A percentile compares a stretch with the other conserved stretches of the same genome.
Evolutionary conservation across 768 basidiomycete species (phyloP).

Genomic region (Mycena amicta): DNA sequence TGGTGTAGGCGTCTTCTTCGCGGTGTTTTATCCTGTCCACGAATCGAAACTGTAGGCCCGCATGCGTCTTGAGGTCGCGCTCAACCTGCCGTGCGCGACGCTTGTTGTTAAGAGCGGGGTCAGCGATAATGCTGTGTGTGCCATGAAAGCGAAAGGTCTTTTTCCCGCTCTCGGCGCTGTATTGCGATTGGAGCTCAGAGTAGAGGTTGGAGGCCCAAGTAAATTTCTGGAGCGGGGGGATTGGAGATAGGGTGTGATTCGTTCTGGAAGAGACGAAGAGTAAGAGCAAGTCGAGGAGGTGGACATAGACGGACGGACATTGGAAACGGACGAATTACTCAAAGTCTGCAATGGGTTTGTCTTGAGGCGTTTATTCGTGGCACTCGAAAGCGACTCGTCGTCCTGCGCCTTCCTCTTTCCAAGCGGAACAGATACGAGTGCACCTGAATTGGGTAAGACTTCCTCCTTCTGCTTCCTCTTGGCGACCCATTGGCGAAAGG

Average conservation of each 20-base stretch:
- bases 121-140: constrained; percentile 20
- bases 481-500: background rate
- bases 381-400: background rate
- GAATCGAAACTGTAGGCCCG: constrained; percentile 11
- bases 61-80: constrained; percentile 11
- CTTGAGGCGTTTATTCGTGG: background rate
- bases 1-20: constrained; percentile 2
- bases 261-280: background rate
- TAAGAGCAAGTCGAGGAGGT: background rate
- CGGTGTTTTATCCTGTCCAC: background rate
- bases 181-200: constrained; percentile 9
- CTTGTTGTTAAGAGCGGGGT: constrained; percentile 16
- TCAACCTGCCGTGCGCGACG: constrained; percentile 8
- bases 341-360: background rate
- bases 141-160: constrained; percentile 9
- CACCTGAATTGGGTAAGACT: background rate
- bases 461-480: background rate
- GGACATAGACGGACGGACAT: background rate
- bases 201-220: background rate
- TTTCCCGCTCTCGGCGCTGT: constrained; percentile 3
- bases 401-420: background rate
- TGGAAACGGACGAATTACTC: background rate
- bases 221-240: constrained; percentile 2
- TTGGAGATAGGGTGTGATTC: background rate
- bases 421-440: background rate